Percentiles rank a stretch among this genome's conserved stretches.
These are phyloP conservation scores for Punica granatum DNA, from an alignment of 345 rosid species.

Conservation along the genomic window DNA sequence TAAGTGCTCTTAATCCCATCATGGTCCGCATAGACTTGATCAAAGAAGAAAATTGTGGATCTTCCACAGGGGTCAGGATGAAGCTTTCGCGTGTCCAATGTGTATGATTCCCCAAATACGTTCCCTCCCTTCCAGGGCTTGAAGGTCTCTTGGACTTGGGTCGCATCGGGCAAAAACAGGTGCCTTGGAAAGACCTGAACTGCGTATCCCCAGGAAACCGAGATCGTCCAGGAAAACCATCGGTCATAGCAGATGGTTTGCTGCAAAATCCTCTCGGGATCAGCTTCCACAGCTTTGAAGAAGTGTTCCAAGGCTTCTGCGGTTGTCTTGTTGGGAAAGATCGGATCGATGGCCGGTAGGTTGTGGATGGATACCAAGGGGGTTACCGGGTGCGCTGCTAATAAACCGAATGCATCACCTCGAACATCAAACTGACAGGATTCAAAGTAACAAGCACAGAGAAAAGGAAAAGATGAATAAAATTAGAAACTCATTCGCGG, in stretches of 20 bases:
- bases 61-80: constrained; percentile 60
- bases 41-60: constrained; percentile 61
- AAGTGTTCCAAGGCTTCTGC: constrained; percentile 43
- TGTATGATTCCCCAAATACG: constrained; percentile 29
- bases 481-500: background rate
- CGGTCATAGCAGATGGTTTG: constrained; percentile 78
- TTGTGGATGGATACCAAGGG: constrained; percentile 81
- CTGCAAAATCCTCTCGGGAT: constrained; percentile 62
- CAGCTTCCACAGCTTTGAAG: constrained; percentile 38
- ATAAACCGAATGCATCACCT: constrained; percentile 61
- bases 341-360: constrained; percentile 47
- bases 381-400: constrained; percentile 62
- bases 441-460: background rate
- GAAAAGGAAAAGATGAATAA: background rate
- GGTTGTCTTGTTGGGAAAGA: constrained; percentile 63
- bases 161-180: constrained; percentile 32
- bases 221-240: constrained; percentile 73
- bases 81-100: constrained; percentile 43
- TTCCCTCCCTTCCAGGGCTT: constrained; percentile 43
- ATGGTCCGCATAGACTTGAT: constrained; percentile 17
- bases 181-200: constrained; percentile 53
- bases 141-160: constrained; percentile 54
- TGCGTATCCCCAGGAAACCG: constrained; percentile 80
- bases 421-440: constrained; percentile 55
- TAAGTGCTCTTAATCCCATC: constrained; percentile 38